phyloP scores from a whole-genome alignment of 2,329 filamentous ascomycete species.

The Colletotrichum tofieldiae region DNA sequence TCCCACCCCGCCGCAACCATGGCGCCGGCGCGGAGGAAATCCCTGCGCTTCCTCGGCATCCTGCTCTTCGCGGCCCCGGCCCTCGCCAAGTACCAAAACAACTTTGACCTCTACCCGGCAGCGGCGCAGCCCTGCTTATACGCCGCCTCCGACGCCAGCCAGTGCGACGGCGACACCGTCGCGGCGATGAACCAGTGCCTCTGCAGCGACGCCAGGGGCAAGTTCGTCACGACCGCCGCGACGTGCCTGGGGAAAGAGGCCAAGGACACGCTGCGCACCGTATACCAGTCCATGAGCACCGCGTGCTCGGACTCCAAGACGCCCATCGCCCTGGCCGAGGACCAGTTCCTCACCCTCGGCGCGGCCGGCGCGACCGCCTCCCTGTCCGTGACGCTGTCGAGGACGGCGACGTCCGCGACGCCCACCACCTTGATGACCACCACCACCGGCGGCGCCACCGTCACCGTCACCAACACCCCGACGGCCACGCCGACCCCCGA shows the following conservation, averaged over 20 bases:
- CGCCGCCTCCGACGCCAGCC: conserved; percentile 55
- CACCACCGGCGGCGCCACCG: conserved; percentile 29
- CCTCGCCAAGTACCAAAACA: conserved; percentile 51
- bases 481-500: conserved; percentile 3
- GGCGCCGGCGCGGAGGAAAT: conserved; percentile 29
- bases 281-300: conserved; percentile 60
- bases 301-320: conserved; percentile 63
- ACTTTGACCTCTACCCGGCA: conserved; percentile 62
- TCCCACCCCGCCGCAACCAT: conserved; percentile 11
- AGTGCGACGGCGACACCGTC: conserved; percentile 59
- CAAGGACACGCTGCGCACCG: conserved; percentile 55
- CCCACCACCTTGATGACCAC: conserved; percentile 34
- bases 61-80: conserved; percentile 44
- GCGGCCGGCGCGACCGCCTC: conserved; percentile 39
- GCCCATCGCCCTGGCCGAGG: conserved; percentile 58
- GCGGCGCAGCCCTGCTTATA: conserved; percentile 61
- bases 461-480: conserved; percentile 28
- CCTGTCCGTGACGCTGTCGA: conserved; percentile 43
- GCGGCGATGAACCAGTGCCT: conserved; percentile 64
- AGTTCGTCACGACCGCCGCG: conserved; percentile 65
- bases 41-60: conserved; percentile 46
- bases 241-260: conserved; percentile 60
- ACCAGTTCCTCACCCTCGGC: conserved; percentile 55
- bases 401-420: conserved; percentile 41
- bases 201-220: conserved; percentile 62